Evolutionary conservation across 805 yeast genomes (phyloP).

Genomic region (Torulaspora quercuum): DNA sequence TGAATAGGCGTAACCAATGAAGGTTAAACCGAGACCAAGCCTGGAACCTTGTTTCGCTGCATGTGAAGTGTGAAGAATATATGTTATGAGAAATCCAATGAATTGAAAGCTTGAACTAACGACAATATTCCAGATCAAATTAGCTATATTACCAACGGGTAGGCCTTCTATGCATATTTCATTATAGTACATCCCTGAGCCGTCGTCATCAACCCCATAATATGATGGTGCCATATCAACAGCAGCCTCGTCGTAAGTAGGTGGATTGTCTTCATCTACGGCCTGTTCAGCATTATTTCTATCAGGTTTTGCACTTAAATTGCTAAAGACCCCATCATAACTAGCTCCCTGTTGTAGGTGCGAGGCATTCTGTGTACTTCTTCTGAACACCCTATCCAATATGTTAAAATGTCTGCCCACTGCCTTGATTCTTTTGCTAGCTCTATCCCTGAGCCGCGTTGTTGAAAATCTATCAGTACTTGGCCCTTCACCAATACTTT

Average conservation of each 20-base stretch:
- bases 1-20: constrained; percentile 64
- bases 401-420: constrained; percentile 41
- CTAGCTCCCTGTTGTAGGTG: constrained; percentile 27
- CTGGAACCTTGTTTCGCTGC: constrained; percentile 95
- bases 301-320: constrained; percentile 87
- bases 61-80: constrained; percentile 89
- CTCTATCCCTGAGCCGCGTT: constrained; percentile 19
- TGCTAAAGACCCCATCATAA: constrained; percentile 88
- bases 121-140: constrained; percentile 83
- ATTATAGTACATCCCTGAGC: constrained; percentile 56
- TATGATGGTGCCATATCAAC: constrained; percentile 93
- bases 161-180: constrained; percentile 92
- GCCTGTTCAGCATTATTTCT: constrained; percentile 26
- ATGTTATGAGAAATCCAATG: constrained; percentile 88
- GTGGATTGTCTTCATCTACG: constrained; percentile 54
- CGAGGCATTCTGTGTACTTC: constrained; percentile 16
- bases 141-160: constrained; percentile 90
- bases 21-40: constrained; percentile 84
- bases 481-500: constrained; percentile 3
- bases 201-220: constrained; percentile 86
- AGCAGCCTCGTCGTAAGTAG: constrained; percentile 92
- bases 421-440: constrained; percentile 23
- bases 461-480: constrained; percentile 14
- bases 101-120: constrained; percentile 91
- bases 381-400: constrained; percentile 38